These are phyloP conservation scores for Starmerella asiatica DNA, from an alignment of 805 yeast genomes.

Conservation along the genomic window DNA sequence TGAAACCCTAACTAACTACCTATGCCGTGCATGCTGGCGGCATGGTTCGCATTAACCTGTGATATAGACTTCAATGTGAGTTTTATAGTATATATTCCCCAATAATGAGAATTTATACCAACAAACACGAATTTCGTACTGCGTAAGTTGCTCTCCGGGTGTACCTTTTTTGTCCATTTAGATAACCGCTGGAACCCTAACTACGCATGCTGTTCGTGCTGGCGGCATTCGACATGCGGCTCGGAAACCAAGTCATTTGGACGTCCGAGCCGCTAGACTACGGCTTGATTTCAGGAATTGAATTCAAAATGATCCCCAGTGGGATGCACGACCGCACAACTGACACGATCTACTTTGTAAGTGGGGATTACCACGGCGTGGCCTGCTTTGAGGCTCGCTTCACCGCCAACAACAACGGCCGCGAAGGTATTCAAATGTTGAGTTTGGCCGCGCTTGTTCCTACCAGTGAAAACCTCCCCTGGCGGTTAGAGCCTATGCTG, in stretches of 20 bases:
- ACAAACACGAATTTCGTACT: no score
- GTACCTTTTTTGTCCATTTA: no score
- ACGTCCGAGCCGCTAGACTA: conserved; percentile 20
- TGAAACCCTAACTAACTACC: no score
- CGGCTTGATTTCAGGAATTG: conserved; percentile 34
- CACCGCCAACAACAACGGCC: conserved; percentile 4
- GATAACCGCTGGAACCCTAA: no score
- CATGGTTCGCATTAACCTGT: no score
- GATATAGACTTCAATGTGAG: no score
- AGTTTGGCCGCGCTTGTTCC: conserved; percentile 20
- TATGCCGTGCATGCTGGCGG: no score
- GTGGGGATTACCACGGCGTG: conserved; percentile 17
- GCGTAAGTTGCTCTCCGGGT: no score
- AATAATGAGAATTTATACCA: no score
- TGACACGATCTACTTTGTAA: conserved; percentile 43
- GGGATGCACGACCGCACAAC: conserved; percentile 43
- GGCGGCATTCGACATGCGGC: conserved; percentile 39
- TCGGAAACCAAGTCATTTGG: conserved; percentile 41
- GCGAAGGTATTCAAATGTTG: conserved; percentile 14
- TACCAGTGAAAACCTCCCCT: conserved; percentile 8
- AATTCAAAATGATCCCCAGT: conserved; percentile 54
- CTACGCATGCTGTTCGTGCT: conserved; percentile 34
- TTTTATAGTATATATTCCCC: no score
- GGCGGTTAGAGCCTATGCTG: conserved; percentile 19
- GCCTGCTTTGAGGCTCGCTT: conserved; percentile 17